Evolutionary conservation across 192 early-diverging fungal genomes (phyloP), one percentile per base, ranked within the genome.

Genomic region (Spizellomyces sp.): DNA sequence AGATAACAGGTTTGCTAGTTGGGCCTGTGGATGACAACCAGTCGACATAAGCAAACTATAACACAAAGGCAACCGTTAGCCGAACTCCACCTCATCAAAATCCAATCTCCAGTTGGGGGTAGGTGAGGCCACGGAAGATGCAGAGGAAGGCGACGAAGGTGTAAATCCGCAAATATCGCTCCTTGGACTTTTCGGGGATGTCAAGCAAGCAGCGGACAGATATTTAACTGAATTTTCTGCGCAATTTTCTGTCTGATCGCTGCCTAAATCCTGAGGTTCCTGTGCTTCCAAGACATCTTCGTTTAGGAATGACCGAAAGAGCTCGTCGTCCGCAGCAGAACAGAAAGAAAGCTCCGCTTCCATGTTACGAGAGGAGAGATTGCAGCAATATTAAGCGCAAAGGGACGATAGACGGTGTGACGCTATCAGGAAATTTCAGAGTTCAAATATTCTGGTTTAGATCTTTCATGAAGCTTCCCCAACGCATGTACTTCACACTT

Each of bases 221-320:
- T 17, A 56, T 56, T 67, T 57, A 41, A 19, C 52, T 10, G 17
- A 5, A 47, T 12, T 12, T 3, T 14, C 15, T 4, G 10, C 15
- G 14, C 12, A 46, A 46, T n/a, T 3, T 41, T 65, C 46, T 44
- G 4, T 14, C n/a, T 14, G 42, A 15, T 15, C 41, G n/a, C 22
- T 48, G 43, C 15, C 52, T 45, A 54, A 14, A 42, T 9, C 0
- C 14, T 56, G 4, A 27, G 15, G 46, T 64, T n/a, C 21, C 14
- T 14, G 45, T 45, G 1, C 44, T 22, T 14, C 45, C 12, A 74
- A 48, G 56, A 62, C 45, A 36, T 75, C 73, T 15, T 75, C 66
- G 58, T 75, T 62, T 9, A 75, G 12, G 66, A 75, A 75, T n/a
- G 73, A 75, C 1, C 43, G 19, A 52, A 75, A 63, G 41, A 75